These are phyloP conservation scores for Phytomonas sp. DNA, from an alignment of 208 protist species.

Conservation along the genomic window DNA sequence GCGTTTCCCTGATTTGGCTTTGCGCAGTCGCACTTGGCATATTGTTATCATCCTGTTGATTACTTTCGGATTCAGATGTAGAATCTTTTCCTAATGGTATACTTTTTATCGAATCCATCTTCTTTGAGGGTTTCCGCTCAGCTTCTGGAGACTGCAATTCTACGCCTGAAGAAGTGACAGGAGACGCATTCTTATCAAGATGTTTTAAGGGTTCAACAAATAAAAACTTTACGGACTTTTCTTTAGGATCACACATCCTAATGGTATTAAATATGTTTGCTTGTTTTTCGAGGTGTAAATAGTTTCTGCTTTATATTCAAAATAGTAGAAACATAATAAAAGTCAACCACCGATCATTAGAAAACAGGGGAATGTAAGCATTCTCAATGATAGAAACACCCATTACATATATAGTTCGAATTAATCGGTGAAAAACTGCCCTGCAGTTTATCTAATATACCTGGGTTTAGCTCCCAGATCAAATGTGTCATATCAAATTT, in stretches of 20 bases:
- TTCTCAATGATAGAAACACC: neutral
- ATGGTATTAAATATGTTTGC: neutral
- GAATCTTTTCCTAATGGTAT: neutral
- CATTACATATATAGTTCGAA: neutral
- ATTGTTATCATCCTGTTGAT: neutral
- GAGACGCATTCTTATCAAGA: neutral
- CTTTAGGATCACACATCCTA: constrained; percentile 15
- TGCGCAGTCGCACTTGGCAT: neutral
- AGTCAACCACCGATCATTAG: neutral
- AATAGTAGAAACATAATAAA: constrained; percentile 1
- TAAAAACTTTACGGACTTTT: constrained; percentile 12
- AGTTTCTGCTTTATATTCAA: neutral
- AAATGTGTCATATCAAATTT: neutral
- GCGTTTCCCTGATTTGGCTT: constrained; percentile 2
- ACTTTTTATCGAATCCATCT: constrained; percentile 2
- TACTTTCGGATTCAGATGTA: neutral
- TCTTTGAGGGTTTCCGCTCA: neutral
- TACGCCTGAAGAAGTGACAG: neutral
- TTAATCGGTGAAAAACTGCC: neutral
- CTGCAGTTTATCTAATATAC: neutral
- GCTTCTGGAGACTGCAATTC: neutral
- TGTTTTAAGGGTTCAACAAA: neutral
- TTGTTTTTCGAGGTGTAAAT: constrained; percentile 2
- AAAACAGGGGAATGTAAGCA: neutral
- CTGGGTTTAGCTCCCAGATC: neutral